Evolutionary conservation across 2,329 filamentous ascomycete species (phyloP).

Genomic region (Microdochium paspali): DNA sequence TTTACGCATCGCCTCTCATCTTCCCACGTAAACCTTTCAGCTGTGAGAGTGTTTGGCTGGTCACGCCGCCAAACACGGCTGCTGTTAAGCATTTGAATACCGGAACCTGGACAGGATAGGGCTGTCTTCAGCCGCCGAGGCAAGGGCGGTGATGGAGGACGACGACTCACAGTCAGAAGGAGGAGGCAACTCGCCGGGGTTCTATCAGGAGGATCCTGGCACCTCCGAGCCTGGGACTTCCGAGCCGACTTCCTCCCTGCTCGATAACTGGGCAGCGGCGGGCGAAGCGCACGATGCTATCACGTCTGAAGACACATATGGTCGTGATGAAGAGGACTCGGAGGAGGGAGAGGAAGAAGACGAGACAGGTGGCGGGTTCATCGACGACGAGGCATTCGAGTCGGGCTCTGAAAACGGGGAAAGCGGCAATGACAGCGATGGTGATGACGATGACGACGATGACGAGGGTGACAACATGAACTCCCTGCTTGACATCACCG

Average conservation of each 20-base stretch:
- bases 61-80: too few relatives aligned
- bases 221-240: neutral
- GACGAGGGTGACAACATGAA: neutral
- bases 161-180: neutral
- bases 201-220: neutral
- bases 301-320: neutral
- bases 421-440: conserved; percentile 6
- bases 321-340: neutral
- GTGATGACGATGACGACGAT: conserved; percentile 2
- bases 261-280: conserved; percentile 10
- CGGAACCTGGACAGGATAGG: too few relatives aligned
- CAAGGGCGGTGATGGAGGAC: neutral
- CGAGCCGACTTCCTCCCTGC: neutral
- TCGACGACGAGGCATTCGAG: conserved; percentile 21
- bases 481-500: too few relatives aligned
- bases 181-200: neutral
- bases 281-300: conserved; percentile 1
- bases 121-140: too few relatives aligned
- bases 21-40: too few relatives aligned
- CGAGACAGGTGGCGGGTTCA: conserved; percentile 10
- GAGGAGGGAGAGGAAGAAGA: neutral
- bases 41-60: too few relatives aligned
- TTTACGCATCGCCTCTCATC: too few relatives aligned
- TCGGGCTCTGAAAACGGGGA: conserved; percentile 8
- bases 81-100: too few relatives aligned